A percentile compares a stretch with the other conserved stretches of the same genome.
phyloP scores from a whole-genome alignment of 1,284 basidiomycete genomes.

The Caloboletus firmus region DNA sequence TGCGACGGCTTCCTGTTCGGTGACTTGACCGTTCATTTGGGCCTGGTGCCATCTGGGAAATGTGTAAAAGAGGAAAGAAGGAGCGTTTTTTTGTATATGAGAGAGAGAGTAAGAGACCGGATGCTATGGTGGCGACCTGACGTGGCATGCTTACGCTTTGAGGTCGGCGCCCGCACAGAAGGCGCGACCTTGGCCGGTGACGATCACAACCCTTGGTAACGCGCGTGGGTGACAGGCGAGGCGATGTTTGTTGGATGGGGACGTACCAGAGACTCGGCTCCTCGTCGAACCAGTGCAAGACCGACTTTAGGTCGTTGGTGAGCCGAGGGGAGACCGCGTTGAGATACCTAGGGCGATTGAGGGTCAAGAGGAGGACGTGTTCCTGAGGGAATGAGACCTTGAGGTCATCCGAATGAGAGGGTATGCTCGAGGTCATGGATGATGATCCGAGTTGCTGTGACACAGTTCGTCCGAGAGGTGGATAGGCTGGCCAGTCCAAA shows the following conservation, averaged over 20 bases:
- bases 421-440: no score
- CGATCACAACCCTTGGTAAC: constrained; percentile 61
- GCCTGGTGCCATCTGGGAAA: constrained; percentile 23
- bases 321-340: constrained; percentile 74
- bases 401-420: no score
- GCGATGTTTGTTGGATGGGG: background rate
- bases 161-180: constrained; percentile 86
- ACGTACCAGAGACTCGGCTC: constrained; percentile 71
- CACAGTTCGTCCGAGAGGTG: background rate
- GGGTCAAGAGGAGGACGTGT: constrained; percentile 69
- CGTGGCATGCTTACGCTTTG: constrained; percentile 51
- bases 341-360: constrained; percentile 73
- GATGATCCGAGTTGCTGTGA: background rate
- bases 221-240: background rate
- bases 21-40: constrained; percentile 21
- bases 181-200: constrained; percentile 73
- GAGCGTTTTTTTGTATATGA: background rate
- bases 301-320: constrained; percentile 51
- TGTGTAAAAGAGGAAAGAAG: background rate
- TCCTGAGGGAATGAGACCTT: constrained; percentile 60
- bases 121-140: background rate
- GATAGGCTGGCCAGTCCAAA: background rate
- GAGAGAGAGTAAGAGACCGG: background rate
- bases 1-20: constrained; percentile 45
- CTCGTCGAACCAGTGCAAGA: constrained; percentile 78